Base-by-base conservation (phyloP, 441 rosid species). In the Kokia cookei region DNA sequence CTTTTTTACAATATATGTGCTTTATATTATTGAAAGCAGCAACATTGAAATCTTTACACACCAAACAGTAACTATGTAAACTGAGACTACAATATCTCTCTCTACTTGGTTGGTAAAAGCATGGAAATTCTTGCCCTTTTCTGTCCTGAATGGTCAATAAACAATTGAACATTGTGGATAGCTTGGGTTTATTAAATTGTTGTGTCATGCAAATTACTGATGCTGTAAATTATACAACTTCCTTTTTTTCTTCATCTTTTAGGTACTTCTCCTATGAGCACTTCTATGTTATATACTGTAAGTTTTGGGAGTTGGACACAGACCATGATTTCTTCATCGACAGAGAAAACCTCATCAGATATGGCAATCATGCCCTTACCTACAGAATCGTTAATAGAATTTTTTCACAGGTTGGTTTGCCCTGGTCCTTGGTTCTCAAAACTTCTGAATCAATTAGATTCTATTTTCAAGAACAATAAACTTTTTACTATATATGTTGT, bases 261-360 rank as follows among this genome's bases (percentile, higher is more conserved):
- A 89, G 93, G 84, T 89, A 85, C 84, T 90, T 90, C 78, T 86
- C 94, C 40, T 88, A 88, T 77, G 90, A 88, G 79, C 92, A 90
- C 75, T 88, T 86, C 76, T 86, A 84, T 77, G 91, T 90, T 71
- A 86, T 86, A 81, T 85, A 83, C 83, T 84, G 90, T 81, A 86
- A 87, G 82, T 86, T 87, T 55, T 84, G 87, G 84, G 94, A 90
- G 75, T 84, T 90, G 78, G 91, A 86, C 74, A 82, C 83, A 1
- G 91, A 90, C 82, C 89, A 84, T 72, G 92, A 90, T 81, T 86
- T 86, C 83, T 77, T 86, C 67, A 85, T 90, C 13, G 85, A 88
- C 77, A 82, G 84, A 78, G 90, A 86, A 75, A 88, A 85, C 81
- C 91, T 90, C 65, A 78, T 85, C 72, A 85, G 75, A 71, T 88